phyloP scores from a whole-genome alignment of 2,329 filamentous ascomycete genomes.

The Colletotrichum echinochloae region DNA sequence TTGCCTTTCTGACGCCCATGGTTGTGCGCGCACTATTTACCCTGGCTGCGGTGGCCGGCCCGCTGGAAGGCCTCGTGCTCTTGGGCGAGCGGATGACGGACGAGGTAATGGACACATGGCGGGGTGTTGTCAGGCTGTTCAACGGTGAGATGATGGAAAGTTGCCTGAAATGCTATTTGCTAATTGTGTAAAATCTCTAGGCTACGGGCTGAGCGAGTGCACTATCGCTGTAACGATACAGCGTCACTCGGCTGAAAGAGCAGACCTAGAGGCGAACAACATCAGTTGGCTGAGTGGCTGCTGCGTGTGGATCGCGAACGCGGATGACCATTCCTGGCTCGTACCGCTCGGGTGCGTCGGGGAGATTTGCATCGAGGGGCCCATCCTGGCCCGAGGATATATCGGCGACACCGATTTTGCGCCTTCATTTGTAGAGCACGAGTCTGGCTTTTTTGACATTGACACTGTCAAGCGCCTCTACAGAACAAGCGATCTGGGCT shows the following conservation, averaged over 20 bases:
- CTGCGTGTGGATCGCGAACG: constrained; percentile 41
- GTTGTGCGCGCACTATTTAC: constrained; percentile 13
- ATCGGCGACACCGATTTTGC: background rate
- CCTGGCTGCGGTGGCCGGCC: background rate
- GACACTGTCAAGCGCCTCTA: constrained; percentile 33
- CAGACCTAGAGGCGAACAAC: constrained; percentile 39
- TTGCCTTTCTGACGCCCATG: constrained; percentile 30
- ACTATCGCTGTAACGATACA: constrained; percentile 11
- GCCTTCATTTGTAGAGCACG: background rate
- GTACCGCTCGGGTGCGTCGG: constrained; percentile 42
- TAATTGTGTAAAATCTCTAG: too few relatives aligned
- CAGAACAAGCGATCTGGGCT: constrained; percentile 44
- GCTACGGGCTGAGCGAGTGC: constrained; percentile 31
- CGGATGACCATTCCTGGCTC: constrained; percentile 35
- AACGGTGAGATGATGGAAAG: too few relatives aligned
- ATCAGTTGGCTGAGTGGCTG: constrained; percentile 36
- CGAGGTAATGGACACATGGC: constrained; percentile 24
- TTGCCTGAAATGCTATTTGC: too few relatives aligned
- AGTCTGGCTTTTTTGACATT: background rate
- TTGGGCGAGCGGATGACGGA: constrained; percentile 26
- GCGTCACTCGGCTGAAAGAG: background rate
- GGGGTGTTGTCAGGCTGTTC: background rate
- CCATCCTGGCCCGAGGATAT: constrained; percentile 3
- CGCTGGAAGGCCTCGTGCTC: background rate
- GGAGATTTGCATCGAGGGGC: constrained; percentile 42